A percentile compares a stretch with the other conserved stretches of the same genome.
Conservation (phyloP, 768 basidiomycete genomes). For the Termitomyces sp. region DNA sequence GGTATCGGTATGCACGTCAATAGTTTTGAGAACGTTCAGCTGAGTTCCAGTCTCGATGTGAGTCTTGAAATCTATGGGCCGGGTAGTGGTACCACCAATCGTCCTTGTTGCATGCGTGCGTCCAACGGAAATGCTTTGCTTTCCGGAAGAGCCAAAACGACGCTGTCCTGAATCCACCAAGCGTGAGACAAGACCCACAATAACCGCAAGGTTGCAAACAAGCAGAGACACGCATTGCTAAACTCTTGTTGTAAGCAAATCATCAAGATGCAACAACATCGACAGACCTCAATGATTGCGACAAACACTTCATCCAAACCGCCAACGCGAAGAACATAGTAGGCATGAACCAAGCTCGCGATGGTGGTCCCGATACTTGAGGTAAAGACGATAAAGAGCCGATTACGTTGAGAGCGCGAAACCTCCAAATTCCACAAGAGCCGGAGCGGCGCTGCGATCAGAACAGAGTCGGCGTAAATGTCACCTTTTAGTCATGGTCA, state of each 20-base stretch:
- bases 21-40: neutral
- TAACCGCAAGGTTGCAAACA: neutral
- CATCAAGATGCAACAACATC: neutral
- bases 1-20: neutral
- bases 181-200: neutral
- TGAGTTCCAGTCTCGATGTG: neutral
- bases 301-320: neutral
- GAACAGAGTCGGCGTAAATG: neutral
- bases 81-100: neutral
- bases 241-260: neutral
- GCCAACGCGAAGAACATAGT: neutral
- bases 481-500: neutral
- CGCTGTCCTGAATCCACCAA: neutral
- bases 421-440: constrained; percentile 1
- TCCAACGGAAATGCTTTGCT: neutral
- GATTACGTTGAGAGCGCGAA: neutral
- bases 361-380: neutral
- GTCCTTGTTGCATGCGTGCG: neutral
- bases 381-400: neutral
- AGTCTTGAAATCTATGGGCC: neutral
- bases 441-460: neutral
- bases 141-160: neutral
- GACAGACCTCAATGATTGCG: neutral
- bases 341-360: neutral
- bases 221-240: constrained; percentile 1